Percentiles rank a stretch among this genome's conserved stretches.
phyloP scores from a whole-genome alignment of 495 filamentous ascomycete genomes.

The Parachaetomium inaequale region DNA sequence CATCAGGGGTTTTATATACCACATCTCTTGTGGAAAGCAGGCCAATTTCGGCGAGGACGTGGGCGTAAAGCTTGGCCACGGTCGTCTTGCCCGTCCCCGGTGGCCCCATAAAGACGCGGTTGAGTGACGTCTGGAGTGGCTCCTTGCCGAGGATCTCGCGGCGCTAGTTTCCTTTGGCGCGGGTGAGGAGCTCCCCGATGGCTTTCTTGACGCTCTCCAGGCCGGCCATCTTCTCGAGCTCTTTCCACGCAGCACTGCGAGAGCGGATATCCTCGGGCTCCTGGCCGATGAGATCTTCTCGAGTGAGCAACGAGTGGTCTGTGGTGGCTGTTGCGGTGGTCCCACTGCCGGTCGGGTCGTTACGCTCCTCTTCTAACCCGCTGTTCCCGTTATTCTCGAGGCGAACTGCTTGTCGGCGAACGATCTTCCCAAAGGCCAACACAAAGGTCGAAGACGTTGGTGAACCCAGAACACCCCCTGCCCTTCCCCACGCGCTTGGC shows the following conservation, averaged over 20 bases:
- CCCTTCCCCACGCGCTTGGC: neutral
- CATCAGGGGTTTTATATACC: slow-evolving; percentile 60
- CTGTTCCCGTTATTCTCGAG: neutral
- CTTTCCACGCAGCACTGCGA: slow-evolving; percentile 49
- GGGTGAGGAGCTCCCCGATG: slow-evolving; percentile 47
- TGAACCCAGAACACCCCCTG: neutral
- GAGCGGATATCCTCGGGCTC: slow-evolving; percentile 48
- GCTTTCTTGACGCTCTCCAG: slow-evolving; percentile 55
- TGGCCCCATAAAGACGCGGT: slow-evolving; percentile 63
- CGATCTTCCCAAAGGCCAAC: neutral
- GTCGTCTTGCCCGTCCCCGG: slow-evolving; percentile 76
- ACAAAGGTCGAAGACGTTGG: neutral
- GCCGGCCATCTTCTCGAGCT: slow-evolving; percentile 54
- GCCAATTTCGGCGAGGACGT: slow-evolving; percentile 59
- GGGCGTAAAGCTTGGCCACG: slow-evolving; percentile 68
- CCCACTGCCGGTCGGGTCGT: too few species aligned
- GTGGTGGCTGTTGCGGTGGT: neutral
- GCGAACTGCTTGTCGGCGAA: neutral
- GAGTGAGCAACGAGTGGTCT: neutral
- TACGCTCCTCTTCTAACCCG: too few species aligned
- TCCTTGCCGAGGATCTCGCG: slow-evolving; percentile 58
- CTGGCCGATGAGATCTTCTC: slow-evolving; percentile 57
- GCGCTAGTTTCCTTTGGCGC: slow-evolving; percentile 54
- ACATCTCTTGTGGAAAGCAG: slow-evolving; percentile 60
- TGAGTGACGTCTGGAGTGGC: slow-evolving; percentile 55